Conservation (phyloP, 495 filamentous ascomycete species). For the Podospora comata region DNA sequence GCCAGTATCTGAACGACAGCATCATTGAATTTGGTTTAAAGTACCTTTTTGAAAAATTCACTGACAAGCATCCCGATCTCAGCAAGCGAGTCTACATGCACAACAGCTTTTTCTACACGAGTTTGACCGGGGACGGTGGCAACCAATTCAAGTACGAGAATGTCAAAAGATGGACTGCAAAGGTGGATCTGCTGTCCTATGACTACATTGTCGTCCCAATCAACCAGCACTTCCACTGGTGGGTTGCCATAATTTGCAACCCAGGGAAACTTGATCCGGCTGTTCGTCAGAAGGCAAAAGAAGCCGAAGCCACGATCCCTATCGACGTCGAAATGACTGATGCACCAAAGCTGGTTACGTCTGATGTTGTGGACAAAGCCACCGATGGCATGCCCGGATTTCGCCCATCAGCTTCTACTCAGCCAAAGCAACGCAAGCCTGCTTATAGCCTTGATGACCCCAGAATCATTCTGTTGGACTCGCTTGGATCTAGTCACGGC, state of each 20-base stretch:
- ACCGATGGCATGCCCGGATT: conserved; percentile 11
- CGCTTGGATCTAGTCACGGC: conserved; percentile 61
- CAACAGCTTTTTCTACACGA: conserved; percentile 87
- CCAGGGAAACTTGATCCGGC: conserved; percentile 53
- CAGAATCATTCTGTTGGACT: conserved; percentile 86
- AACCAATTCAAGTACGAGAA: conserved; percentile 70
- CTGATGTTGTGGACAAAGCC: conserved; percentile 21
- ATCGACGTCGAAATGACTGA: conserved; percentile 25
- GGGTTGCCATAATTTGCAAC: conserved; percentile 94
- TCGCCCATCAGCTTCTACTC: neutral
- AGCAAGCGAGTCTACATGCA: conserved; percentile 75
- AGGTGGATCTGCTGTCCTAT: conserved; percentile 77
- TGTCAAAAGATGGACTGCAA: conserved; percentile 85
- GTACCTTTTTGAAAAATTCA: conserved; percentile 64
- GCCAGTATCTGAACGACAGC: conserved; percentile 90
- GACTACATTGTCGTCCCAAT: conserved; percentile 92
- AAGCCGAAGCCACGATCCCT: neutral
- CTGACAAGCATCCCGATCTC: conserved; percentile 52
- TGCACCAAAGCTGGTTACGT: conserved; percentile 28
- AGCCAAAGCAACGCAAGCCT: conserved; percentile 27
- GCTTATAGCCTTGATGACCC: conserved; percentile 44
- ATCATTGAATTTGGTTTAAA: conserved; percentile 82
- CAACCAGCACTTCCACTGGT: conserved; percentile 87
- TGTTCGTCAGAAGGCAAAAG: neutral
- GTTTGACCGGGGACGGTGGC: conserved; percentile 55